Percentiles rank a stretch among this genome's conserved stretches.
phyloP scores from a whole-genome alignment of 2,329 filamentous ascomycete genomes.

The Amphichorda felina region DNA sequence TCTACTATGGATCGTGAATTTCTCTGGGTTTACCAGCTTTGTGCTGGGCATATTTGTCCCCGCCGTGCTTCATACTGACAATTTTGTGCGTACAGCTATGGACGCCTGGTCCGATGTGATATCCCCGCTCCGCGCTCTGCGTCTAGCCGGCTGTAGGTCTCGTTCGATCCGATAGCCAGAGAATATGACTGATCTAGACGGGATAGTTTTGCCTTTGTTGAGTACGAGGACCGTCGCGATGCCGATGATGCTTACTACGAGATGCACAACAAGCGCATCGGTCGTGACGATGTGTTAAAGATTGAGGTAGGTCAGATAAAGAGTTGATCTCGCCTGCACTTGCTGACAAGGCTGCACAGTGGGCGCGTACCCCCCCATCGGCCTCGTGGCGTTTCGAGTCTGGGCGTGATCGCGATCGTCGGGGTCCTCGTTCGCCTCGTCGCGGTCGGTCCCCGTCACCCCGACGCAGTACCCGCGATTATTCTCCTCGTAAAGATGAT shows the following conservation, averaged over 20 bases:
- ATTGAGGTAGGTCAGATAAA: slow-evolving; percentile 64
- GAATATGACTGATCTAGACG: neutral
- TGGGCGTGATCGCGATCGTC: slow-evolving; percentile 63
- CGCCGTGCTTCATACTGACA: slow-evolving; percentile 35
- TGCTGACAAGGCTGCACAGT: slow-evolving; percentile 40
- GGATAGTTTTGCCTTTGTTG: slow-evolving; percentile 84
- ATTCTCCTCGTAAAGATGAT: slow-evolving; percentile 82
- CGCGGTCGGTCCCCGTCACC: slow-evolving; percentile 67
- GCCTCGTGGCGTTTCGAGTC: slow-evolving; percentile 98
- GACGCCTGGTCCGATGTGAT: slow-evolving; percentile 93
- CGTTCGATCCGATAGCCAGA: neutral
- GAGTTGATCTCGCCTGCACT: neutral
- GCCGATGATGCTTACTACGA: slow-evolving; percentile 98
- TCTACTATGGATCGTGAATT: neutral
- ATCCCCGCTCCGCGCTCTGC: slow-evolving; percentile 93
- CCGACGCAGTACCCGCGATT: slow-evolving; percentile 64
- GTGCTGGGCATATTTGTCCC: neutral
- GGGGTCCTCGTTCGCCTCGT: slow-evolving; percentile 43
- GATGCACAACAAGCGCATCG: slow-evolving; percentile 99
- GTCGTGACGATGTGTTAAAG: slow-evolving; percentile 89
- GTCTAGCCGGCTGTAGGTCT: slow-evolving; percentile 83
- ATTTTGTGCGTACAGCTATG: slow-evolving; percentile 54
- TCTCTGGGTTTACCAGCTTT: neutral
- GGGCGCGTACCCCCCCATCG: slow-evolving; percentile 94
- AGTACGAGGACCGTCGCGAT: slow-evolving; percentile 97